Percentiles rank a stretch among this genome's conserved stretches.
These are phyloP conservation scores for Bimuria novae-zelandiae DNA, from an alignment of 2,329 filamentous ascomycete genomes.

Conservation along the genomic window DNA sequence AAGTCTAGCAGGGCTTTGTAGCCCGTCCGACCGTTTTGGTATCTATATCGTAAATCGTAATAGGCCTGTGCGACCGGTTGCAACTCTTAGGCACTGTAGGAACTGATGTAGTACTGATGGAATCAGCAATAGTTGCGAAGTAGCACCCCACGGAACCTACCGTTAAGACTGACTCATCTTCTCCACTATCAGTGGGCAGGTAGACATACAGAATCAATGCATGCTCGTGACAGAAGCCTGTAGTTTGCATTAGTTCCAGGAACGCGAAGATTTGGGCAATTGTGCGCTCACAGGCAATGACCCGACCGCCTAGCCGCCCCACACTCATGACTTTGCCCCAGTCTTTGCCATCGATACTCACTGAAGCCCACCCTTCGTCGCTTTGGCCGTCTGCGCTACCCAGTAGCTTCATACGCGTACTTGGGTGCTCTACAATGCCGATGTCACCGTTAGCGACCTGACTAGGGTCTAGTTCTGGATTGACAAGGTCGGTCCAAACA, in stretches of 20 bases:
- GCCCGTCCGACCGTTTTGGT: too few relatives aligned
- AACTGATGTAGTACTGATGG: slow-evolving; percentile 62
- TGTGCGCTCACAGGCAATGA: slow-evolving; percentile 78
- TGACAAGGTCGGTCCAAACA: slow-evolving; percentile 82
- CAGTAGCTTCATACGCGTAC: slow-evolving; percentile 71
- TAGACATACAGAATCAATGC: slow-evolving; percentile 85
- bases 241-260: not conserved
- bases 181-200: slow-evolving; percentile 70
- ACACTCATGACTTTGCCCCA: slow-evolving; percentile 96
- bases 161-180: slow-evolving; percentile 76
- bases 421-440: slow-evolving; percentile 76
- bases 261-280: not conserved
- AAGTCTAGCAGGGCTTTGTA: too few relatives aligned
- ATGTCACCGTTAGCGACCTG: slow-evolving; percentile 70
- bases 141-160: slow-evolving; percentile 50
- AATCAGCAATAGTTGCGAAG: slow-evolving; percentile 18
- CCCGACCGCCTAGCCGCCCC: slow-evolving; percentile 82
- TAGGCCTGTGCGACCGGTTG: not conserved
- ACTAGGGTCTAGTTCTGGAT: slow-evolving; percentile 82
- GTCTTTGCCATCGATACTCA: slow-evolving; percentile 89
- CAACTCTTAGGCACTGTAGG: slow-evolving; percentile 52
- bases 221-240: slow-evolving; percentile 75
- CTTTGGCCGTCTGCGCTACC: slow-evolving; percentile 64
- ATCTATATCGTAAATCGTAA: slow-evolving; percentile 13
- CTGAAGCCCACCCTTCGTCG: slow-evolving; percentile 83